Base-by-base conservation (phyloP, 2,329 filamentous ascomycete species). In the Penicillium sp. region DNA sequence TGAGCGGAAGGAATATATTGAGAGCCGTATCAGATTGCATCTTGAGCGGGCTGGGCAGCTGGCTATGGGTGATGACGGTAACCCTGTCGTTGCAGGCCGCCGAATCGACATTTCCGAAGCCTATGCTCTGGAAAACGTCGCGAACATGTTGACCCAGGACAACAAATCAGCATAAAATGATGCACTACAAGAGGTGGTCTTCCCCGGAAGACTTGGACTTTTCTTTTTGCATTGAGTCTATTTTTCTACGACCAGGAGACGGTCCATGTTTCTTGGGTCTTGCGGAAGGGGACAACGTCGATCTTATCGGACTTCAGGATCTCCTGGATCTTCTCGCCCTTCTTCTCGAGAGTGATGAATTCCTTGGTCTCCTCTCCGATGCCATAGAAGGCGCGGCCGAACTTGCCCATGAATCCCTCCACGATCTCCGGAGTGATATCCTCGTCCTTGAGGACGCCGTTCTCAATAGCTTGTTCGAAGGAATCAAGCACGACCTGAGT, bases 1-100 rank as follows among this genome's bases (percentile, higher is more conserved):
- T 46, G 86, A 94, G 68, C 80, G 93, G 54, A 80, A 87, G 50
- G 83, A 88, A 59, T 97, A 97, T 68, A 86, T 97, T 42, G 92
- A 97, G 73, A 82, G 82, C 47, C 86, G 91, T 64, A 89, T 90
- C 44, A 79, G 84, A 60, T 81, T 88, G 53, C 89, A 95, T 68
- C 76, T 97, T 33, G 90, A 96, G 74, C 68, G 75, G 20, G 65
- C 70, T 34, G 75, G 74, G 7, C 71, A 74, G 50, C 53, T 75
- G 42, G 62, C 67, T 6, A 62, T 70, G 47, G 65, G 67, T 8
- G 58, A 65, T 24, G 67, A 71, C 40, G 65, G 67, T 13, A 66
- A 70, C 42, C 57, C 65, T 8, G 63, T 71, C 29, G 61, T 75
- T 50, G 66, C 66, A 39, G 73, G 73, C 33, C 68, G 73, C 40